These are phyloP conservation scores for Solanum chiquidenum DNA, from an alignment of 257 asterid genomes.

Conservation along the genomic window DNA sequence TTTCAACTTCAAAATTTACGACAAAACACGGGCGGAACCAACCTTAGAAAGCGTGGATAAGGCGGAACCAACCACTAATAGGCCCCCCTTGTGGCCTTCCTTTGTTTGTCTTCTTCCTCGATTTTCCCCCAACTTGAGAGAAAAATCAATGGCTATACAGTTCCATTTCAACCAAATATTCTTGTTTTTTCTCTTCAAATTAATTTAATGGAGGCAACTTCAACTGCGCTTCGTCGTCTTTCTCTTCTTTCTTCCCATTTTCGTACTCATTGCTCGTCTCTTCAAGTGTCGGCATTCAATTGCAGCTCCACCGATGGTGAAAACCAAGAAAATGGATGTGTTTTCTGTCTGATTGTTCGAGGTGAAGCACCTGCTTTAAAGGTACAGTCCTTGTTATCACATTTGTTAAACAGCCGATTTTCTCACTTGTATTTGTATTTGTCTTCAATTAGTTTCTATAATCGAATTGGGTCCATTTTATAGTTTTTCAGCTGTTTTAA, in stretches of 20 bases:
- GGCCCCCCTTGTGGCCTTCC: background rate
- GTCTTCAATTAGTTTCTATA: background rate
- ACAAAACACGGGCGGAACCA: background rate
- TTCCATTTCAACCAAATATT: background rate
- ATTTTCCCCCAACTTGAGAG: background rate
- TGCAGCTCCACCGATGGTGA: slow-evolving; percentile 7
- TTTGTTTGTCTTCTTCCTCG: background rate
- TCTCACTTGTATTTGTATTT: background rate
- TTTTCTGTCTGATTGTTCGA: slow-evolving; percentile 68
- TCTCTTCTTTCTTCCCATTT: slow-evolving; percentile 59
- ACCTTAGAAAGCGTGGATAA: background rate
- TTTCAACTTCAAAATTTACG: too few species aligned
- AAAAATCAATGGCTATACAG: background rate
- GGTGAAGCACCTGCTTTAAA: slow-evolving; percentile 66
- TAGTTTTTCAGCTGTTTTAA: background rate
- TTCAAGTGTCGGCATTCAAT: slow-evolving; percentile 24
- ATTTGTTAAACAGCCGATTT: background rate
- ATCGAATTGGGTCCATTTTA: background rate
- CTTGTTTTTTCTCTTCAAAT: background rate
- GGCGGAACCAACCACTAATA: background rate
- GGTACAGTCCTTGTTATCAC: slow-evolving; percentile 19
- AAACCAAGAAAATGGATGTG: slow-evolving; percentile 24
- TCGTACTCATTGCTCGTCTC: slow-evolving; percentile 7
- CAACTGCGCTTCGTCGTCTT: slow-evolving; percentile 64
- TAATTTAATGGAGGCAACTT: slow-evolving; percentile 28